Evolutionary conservation across 1,284 basidiomycete species (phyloP), one percentile per base, ranked within the genome.

Genomic region (Ganoderma boninense): DNA sequence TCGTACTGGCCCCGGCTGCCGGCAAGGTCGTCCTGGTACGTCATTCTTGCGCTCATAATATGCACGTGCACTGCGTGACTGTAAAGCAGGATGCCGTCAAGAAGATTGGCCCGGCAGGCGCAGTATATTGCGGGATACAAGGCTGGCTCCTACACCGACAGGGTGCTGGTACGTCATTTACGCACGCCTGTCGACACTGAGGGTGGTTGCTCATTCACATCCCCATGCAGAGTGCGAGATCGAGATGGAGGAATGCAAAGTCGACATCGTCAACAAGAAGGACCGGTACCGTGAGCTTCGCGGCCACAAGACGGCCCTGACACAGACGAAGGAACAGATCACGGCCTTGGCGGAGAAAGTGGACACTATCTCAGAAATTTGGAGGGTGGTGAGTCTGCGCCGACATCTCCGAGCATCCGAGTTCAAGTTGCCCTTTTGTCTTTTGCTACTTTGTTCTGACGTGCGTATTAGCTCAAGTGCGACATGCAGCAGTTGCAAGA

Each of bases 401-500:
- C 32, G 26, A 29, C 26, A 29, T 29, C 26, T 29, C 26, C 1
- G 32, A 32, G 32, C 32, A 1, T 32, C 32, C 4, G 32, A 32
- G 32, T 32, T 3, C 32, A 32, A 32, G 32, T 32, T 4, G 32
- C 32, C 32, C 32, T 32, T 32, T 32, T 32, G 5, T 3, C 2
- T 32, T 32, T 32, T 32, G 32, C 32, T 32, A 23, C n/a, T 46
- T 10, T 14, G 32, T 20, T 20, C 29, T 43, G 16, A 46, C n/a
- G 20, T 16, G 13, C 35, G 13, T 52, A 40, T 40, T 35, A 69
- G 68, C 64, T 69, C 26, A 59, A 64, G 46, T 62, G 57, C 64
- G 68, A 69, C 40, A 69, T 69, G 64, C 44, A 62, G 16, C 54
- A 62, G 16, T 59, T 69, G 32, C 44, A 62, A 32, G 40, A 65